Evolutionary conservation across 2,329 filamentous ascomycete genomes (phyloP).

Genomic region (Penicillium sp.): DNA sequence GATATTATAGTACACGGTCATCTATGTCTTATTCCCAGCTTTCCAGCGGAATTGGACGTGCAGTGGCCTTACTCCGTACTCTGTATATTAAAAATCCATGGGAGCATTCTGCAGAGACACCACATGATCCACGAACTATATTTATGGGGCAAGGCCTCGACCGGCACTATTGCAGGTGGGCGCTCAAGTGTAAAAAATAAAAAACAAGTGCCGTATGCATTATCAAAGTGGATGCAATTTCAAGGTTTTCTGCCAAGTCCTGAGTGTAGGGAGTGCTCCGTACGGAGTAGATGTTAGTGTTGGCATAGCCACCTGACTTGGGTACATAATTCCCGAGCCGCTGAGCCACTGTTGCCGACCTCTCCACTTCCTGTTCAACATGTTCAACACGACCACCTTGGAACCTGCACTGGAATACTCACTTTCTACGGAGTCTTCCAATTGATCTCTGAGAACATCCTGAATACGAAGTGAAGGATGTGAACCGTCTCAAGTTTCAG

Average conservation of each 20-base stretch:
- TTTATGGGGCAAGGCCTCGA: background rate
- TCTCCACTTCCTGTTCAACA: background rate
- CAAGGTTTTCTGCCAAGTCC: background rate
- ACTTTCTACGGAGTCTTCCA: background rate
- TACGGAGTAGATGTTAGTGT: background rate
- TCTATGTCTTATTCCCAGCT: background rate
- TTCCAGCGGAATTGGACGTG: background rate
- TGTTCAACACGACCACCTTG: background rate
- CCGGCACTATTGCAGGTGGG: background rate
- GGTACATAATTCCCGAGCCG: background rate
- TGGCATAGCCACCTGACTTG: background rate
- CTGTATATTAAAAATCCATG: background rate
- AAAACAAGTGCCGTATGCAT: background rate
- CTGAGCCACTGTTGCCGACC: background rate
- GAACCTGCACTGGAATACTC: background rate
- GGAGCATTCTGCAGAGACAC: background rate
- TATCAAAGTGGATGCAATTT: background rate
- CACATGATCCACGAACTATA: background rate
- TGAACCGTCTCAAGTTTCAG: slow-evolving; percentile 6
- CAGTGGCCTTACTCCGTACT: background rate
- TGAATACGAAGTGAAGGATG: background rate
- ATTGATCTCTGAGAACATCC: background rate
- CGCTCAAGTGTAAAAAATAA: background rate
- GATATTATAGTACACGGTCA: background rate
- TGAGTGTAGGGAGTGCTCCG: background rate